Evolutionary conservation across 139 green algal genomes (phyloP), one percentile per base, ranked within the genome.

Genomic region (Micromonas commoda): DNA sequence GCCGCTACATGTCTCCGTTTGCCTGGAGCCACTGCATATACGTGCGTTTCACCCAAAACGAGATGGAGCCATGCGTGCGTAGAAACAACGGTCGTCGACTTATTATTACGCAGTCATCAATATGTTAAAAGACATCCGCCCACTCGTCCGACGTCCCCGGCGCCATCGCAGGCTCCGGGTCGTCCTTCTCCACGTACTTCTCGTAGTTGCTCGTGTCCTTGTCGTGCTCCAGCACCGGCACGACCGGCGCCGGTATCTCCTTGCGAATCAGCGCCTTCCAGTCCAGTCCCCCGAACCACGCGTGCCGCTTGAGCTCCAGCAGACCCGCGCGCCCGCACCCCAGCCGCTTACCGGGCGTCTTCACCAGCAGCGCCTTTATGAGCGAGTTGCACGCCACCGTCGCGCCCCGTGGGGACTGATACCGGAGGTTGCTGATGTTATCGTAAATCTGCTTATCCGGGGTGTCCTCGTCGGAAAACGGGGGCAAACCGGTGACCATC

Each of bases 261-360:
- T 33, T 34, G 0, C 0, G n/a, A 34, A 89, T 38, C 32, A 91
- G 82, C 16, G 80, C 84, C 16, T 86, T 70, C 89, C 89, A 93
- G 80, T 89, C 78, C 28, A 93, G 82, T 38, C 57, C 70, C 2
- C 38, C 64, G 71, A 94, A 94, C 80, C 85, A 94, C 38, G 83
- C 78, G 78, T 94, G 89, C 2, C 37, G 61, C 82, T 89, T 91
- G 20, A 94, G 76, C 2, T 82, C 77, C 5, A 34, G 71, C 29
- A 34, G 39, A 37, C 77, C 85, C 32, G 19, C 78, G 71, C 28
- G 64, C 39, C 64, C 70, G 74, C 0, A 80, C 4, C 86, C 86
- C 0, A 89, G 37, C 5, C 87, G 77, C 1, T 75, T 33, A 3
- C 20, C 34, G 2, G 87, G 86, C 39, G 90, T 85, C 20, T 38